Conservation (phyloP, 2,329 filamentous ascomycete species). For the Pseudogymnoascus sp. region DNA sequence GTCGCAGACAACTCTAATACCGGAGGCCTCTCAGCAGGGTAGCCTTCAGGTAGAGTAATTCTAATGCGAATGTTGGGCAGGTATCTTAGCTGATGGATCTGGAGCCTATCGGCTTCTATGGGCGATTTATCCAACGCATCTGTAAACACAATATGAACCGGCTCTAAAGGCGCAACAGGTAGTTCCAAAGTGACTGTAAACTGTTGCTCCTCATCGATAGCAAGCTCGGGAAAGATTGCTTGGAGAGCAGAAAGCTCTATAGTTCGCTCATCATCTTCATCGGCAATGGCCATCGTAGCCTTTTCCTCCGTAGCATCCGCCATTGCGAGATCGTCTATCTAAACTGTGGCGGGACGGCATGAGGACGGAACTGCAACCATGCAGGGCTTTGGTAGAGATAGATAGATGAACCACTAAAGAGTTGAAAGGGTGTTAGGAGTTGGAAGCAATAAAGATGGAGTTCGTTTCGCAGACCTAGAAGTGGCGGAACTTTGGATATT, state of each 20-base stretch:
- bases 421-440: not conserved
- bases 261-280: conserved; percentile 54
- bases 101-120: conserved; percentile 33
- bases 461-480: not conserved
- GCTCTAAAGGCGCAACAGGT: conserved; percentile 45
- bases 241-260: conserved; percentile 52
- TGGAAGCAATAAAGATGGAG: not conserved
- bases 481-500: not conserved
- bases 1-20: conserved; percentile 41
- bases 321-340: not conserved
- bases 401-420: not conserved
- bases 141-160: conserved; percentile 34
- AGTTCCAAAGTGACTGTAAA: conserved; percentile 46
- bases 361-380: conserved; percentile 1
- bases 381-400: not conserved
- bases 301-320: not conserved
- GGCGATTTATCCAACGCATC: conserved; percentile 18
- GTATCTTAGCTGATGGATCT: conserved; percentile 29
- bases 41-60: conserved; percentile 48
- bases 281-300: conserved; percentile 29
- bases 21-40: conserved; percentile 47
- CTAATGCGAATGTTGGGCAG: conserved; percentile 48
- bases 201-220: conserved; percentile 33
- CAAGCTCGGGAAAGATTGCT: conserved; percentile 61
- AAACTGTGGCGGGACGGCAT: not conserved